phyloP scores from a whole-genome alignment of 306 rosid genomes.

The Mimosa bimucronata region DNA sequence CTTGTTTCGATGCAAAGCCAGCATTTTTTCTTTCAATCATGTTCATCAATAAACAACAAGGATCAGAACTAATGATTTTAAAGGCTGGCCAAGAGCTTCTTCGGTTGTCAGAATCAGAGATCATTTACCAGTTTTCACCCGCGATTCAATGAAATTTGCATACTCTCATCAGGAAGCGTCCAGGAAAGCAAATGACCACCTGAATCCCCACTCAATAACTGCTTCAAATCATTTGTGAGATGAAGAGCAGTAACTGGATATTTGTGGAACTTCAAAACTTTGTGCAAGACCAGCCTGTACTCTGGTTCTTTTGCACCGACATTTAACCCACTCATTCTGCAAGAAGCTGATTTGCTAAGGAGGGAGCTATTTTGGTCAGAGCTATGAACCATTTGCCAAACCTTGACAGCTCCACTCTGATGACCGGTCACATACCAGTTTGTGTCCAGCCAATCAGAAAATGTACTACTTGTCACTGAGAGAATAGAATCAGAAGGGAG shows the following conservation, averaged over 20 bases:
- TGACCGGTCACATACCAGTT: conserved; percentile 99
- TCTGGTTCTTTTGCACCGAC: conserved; percentile 67
- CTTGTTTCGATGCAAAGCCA: conserved; percentile 52
- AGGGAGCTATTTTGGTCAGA: conserved; percentile 60
- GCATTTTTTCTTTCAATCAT: conserved; percentile 43
- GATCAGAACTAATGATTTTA: conserved; percentile 46
- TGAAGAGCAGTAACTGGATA: conserved; percentile 87
- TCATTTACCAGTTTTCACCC: conserved; percentile 59
- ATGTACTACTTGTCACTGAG: conserved; percentile 78
- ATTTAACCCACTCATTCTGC: conserved; percentile 54
- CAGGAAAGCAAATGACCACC: conserved; percentile 89
- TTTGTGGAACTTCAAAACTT: conserved; percentile 85
- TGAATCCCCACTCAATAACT: conserved; percentile 90
- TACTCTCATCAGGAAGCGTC: conserved; percentile 85
- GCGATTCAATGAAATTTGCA: conserved; percentile 65
- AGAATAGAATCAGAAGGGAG: conserved; percentile 97
- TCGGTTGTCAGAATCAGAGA: conserved; percentile 45
- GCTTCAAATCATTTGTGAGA: conserved; percentile 82
- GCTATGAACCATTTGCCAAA: conserved; percentile 95
- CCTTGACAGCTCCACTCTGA: conserved; percentile 99
- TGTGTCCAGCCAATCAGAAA: conserved; percentile 92
- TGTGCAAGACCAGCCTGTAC: conserved; percentile 78
- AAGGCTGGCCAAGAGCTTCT: conserved; percentile 54
- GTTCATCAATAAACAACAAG: conserved; percentile 38
- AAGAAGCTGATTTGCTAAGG: conserved; percentile 57